Base-by-base conservation (phyloP, 768 basidiomycete species). In the Russula olivacea region DNA sequence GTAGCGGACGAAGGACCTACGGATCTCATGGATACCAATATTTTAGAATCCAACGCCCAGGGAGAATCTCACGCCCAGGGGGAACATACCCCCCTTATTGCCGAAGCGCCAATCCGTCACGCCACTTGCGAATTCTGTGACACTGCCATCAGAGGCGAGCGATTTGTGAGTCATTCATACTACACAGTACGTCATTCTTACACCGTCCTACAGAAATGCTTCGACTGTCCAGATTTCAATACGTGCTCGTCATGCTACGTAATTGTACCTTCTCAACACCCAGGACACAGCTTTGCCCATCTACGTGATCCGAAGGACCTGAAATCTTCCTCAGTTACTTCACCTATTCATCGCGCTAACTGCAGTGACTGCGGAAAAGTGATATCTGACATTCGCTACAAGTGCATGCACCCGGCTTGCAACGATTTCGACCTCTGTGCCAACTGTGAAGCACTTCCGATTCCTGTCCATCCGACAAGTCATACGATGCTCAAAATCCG, bases 221-320 rank as follows among this genome's bases (percentile, higher is more conserved):
- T 85, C 10, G 71, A 76, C 61, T 93, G 91, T 73, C 90, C 91
- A n/a, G 90, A 94, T 70, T 94, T 85, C 67, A 91, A 94, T 68
- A 81, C 85, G 10, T 94, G 92, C 69, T 70, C 73, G 17, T 73
- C 78, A 17, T 94, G 92, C 74, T 91, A 87, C 74, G 76, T 82
- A 64, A 90, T 91, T 57, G 85, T 83, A 0, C 61, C 72, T 21
- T 84, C 87, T 68, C 88, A 91, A 59, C 92, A 94, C 71, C 92
- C 92, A 4, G 63, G 69, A 23, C 92, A 94, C 69, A 75, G 83
- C 2, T 94, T 93, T 71, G 83, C 88, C 25, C 84, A 79, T 69
- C 73, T 94, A 23, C 69, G 69, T 43, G 80, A 78, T 12, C 74
- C 78, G 3, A 75, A 79, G 30, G 83, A 87, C 64, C 78, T 84